A percentile compares a stretch with the other conserved stretches of the same genome.
Conservation (phyloP, 306 rosid species). For the Alnus rubra region DNA sequence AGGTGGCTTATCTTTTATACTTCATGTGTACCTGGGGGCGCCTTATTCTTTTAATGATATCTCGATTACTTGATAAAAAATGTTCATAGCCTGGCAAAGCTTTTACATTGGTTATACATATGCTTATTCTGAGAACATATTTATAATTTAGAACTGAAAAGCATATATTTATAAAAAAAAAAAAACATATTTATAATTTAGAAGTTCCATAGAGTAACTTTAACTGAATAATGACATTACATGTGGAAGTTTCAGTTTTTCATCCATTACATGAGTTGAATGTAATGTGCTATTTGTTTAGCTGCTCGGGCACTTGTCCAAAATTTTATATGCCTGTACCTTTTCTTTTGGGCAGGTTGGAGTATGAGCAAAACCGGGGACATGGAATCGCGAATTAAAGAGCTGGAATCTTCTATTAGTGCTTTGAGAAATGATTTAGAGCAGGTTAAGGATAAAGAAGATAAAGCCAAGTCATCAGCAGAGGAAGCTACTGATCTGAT, state of each 20-base stretch:
- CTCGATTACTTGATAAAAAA: no score
- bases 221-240: not conserved
- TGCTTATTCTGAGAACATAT: not conserved
- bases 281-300: constrained; percentile 3
- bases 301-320: not conserved
- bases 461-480: constrained; percentile 61
- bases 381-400: constrained; percentile 69
- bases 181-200: not conserved
- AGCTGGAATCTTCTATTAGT: constrained; percentile 63
- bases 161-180: no score
- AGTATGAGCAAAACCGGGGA: constrained; percentile 95
- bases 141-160: not conserved
- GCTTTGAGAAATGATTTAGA: constrained; percentile 64
- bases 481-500: constrained; percentile 74
- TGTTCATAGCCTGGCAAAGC: not conserved
- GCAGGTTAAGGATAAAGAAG: constrained; percentile 68
- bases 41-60: no score
- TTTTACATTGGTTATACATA: not conserved
- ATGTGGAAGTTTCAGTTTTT: constrained; percentile 11
- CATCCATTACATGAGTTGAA: not conserved
- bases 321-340: not conserved
- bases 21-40: no score
- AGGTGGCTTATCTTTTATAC: no score
- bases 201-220: not conserved
- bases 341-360: constrained; percentile 58